A percentile compares a stretch with the other conserved stretches of the same genome.
Conservation (phyloP, 75 land plant species). For the Cunninghamia lanceolata region DNA sequence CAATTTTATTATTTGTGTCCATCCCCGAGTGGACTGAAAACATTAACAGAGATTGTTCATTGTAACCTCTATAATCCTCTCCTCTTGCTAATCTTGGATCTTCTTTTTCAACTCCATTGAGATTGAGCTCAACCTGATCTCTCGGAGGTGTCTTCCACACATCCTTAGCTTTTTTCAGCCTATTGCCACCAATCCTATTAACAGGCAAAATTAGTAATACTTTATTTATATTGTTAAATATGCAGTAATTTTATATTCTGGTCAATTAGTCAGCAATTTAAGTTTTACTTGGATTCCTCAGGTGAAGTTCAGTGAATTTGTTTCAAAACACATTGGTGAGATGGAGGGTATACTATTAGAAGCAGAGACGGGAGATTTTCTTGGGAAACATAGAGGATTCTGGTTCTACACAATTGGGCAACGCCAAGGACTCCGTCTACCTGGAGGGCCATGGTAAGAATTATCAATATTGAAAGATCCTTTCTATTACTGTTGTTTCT, state of each 20-base stretch:
- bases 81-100: background rate
- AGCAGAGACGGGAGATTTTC: slow-evolving; percentile 94
- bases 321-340: slow-evolving; percentile 91
- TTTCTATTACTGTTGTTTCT: background rate
- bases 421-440: slow-evolving; percentile 89
- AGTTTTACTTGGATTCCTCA: slow-evolving; percentile 17
- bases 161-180: background rate
- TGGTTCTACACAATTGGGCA: slow-evolving; percentile 99
- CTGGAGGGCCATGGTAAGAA: slow-evolving; percentile 94
- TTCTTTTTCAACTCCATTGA: background rate
- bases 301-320: slow-evolving; percentile 98
- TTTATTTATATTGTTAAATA: background rate
- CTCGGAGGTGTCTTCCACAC: background rate
- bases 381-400: slow-evolving; percentile 92
- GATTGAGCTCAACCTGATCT: background rate
- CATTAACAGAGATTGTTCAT: background rate
- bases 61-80: background rate
- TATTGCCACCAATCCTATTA: background rate
- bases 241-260: background rate
- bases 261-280: background rate
- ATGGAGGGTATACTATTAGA: slow-evolving; percentile 84
- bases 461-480: background rate
- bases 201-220: background rate
- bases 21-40: background rate
- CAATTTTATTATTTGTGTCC: background rate